Conservation (phyloP, 192 early-diverging fungal species). For the Chytriomyces sp. region DNA sequence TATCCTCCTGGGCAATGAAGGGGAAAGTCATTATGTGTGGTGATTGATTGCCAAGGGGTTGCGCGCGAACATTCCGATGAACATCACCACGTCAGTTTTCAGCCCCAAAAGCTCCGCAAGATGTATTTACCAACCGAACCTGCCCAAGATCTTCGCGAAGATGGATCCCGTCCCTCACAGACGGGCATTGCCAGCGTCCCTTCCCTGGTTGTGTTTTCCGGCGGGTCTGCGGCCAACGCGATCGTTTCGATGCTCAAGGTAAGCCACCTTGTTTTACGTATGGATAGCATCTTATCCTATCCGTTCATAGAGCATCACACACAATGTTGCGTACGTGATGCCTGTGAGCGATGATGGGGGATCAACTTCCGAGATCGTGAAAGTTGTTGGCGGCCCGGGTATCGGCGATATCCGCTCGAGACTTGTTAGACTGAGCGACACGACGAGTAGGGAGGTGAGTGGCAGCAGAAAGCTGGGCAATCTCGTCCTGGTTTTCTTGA, state of each 20-base stretch:
- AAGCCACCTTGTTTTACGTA: neutral
- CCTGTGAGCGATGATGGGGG: conserved; percentile 71
- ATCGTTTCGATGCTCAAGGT: conserved; percentile 62
- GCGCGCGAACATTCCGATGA: too few relatives aligned
- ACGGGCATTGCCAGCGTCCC: neutral
- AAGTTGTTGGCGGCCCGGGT: conserved; percentile 72
- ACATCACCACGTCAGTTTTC: too few relatives aligned
- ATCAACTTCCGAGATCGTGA: conserved; percentile 61
- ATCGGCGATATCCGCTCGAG: conserved; percentile 75
- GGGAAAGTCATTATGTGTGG: too few relatives aligned
- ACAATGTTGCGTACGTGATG: conserved; percentile 65
- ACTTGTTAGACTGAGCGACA: conserved; percentile 66
- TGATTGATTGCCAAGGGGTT: too few relatives aligned
- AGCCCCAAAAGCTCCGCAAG: too few relatives aligned
- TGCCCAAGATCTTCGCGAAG: too few relatives aligned
- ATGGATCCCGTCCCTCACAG: neutral
- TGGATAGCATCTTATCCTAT: neutral
- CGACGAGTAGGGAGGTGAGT: conserved; percentile 48
- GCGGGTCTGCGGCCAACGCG: conserved; percentile 75
- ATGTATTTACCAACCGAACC: too few relatives aligned
- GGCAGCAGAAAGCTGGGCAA: too few relatives aligned
- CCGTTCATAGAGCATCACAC: conserved; percentile 46
- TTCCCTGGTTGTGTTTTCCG: conserved; percentile 70
- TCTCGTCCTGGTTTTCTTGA: conserved; percentile 5
- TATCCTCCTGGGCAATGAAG: too few relatives aligned